A percentile compares a stretch with the other conserved stretches of the same genome.
phyloP scores from a whole-genome alignment of 768 basidiomycete genomes.

The Pulveroboletus sp. region DNA sequence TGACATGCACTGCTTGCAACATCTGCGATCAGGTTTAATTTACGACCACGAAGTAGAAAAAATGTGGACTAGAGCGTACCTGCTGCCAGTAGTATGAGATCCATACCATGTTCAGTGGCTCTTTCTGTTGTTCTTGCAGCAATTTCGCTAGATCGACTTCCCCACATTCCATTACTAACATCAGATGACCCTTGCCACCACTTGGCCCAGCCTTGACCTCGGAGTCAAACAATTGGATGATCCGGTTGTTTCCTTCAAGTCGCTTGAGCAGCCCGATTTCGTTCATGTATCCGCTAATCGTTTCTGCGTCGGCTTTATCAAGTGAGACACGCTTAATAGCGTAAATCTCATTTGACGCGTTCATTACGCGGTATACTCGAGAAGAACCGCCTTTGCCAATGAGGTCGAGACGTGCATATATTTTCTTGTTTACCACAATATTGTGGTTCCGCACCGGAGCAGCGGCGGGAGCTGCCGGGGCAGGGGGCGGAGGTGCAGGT shows the following conservation, averaged over 20 bases:
- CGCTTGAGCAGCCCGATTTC: slow-evolving; percentile 92
- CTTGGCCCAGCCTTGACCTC: slow-evolving; percentile 69
- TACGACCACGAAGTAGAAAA: not conserved
- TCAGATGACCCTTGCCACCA: slow-evolving; percentile 69
- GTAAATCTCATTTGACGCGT: slow-evolving; percentile 69
- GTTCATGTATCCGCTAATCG: slow-evolving; percentile 91
- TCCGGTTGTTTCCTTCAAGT: slow-evolving; percentile 90
- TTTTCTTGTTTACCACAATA: slow-evolving; percentile 60
- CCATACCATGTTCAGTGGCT: slow-evolving; percentile 90
- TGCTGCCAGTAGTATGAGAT: slow-evolving; percentile 97
- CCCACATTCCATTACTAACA: slow-evolving; percentile 96
- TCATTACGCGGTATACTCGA: slow-evolving; percentile 91
- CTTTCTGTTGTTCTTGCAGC: slow-evolving; percentile 79
- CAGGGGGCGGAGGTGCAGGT: slow-evolving; percentile 36
- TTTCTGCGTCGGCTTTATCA: slow-evolving; percentile 85
- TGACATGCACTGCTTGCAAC: slow-evolving; percentile 97
- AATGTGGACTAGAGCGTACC: slow-evolving; percentile 42
- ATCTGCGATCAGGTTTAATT: slow-evolving; percentile 53
- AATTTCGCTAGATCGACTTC: slow-evolving; percentile 89
- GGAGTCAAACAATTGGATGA: slow-evolving; percentile 89
- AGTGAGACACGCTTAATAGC: slow-evolving; percentile 92
- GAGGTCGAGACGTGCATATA: slow-evolving; percentile 82
- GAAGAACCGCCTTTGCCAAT: slow-evolving; percentile 95
- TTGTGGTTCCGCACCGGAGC: slow-evolving; percentile 39
- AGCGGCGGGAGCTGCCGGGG: slow-evolving; percentile 16